A percentile compares a stretch with the other conserved stretches of the same genome.
These are phyloP conservation scores for Vinca minor DNA, from an alignment of 257 asterid genomes.

Conservation along the genomic window DNA sequence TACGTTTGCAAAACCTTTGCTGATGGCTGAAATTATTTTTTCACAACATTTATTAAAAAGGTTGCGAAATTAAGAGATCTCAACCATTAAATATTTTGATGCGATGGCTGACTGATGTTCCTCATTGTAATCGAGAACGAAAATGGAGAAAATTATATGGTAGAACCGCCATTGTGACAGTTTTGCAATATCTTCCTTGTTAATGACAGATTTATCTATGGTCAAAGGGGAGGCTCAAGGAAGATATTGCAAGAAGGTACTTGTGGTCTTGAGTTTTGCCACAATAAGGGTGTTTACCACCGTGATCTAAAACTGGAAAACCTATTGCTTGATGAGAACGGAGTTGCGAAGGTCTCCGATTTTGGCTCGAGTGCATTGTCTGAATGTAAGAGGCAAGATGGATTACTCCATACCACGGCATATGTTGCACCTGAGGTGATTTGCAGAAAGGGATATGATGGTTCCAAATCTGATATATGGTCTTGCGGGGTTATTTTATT, in stretches of 20 bases:
- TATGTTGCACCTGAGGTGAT: constrained; percentile 80
- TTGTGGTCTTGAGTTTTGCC: constrained; percentile 56
- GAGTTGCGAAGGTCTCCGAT: constrained; percentile 61
- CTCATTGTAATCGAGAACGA: no score
- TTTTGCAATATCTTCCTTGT: no score
- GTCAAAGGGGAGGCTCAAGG: constrained; percentile 64
- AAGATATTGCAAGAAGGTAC: constrained; percentile 47
- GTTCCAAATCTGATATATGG: constrained; percentile 70
- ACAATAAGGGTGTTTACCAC: constrained; percentile 60
- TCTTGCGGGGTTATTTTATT: constrained; percentile 73
- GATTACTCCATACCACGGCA: constrained; percentile 70
- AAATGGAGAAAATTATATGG: no score
- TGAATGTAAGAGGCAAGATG: constrained; percentile 52
- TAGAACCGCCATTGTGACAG: no score
- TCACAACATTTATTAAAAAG: no score
- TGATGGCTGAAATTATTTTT: no score
- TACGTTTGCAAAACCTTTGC: no score
- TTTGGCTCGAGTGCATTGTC: constrained; percentile 65
- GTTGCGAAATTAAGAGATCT: no score
- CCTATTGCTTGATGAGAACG: constrained; percentile 58
- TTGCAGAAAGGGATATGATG: constrained; percentile 55
- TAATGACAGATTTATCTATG: constrained; percentile 56
- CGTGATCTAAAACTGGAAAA: constrained; percentile 78
- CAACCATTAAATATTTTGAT: constrained; percentile 42
- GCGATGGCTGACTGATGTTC: no score